These are phyloP conservation scores for Lathyrus sativus DNA, from an alignment of 306 rosid species.

Conservation along the genomic window DNA sequence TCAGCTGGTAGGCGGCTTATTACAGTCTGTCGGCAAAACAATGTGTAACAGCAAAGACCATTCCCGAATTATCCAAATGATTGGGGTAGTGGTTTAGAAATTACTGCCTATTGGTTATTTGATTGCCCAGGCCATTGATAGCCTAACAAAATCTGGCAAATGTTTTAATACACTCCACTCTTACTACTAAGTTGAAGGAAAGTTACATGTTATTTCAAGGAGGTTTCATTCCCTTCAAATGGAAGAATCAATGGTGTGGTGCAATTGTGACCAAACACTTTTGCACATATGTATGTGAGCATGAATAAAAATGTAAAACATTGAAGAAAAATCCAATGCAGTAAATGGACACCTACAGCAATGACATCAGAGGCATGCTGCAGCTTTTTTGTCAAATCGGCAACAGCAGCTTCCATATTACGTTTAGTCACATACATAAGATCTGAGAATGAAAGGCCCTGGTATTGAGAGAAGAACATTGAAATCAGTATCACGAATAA, in stretches of 20 bases:
- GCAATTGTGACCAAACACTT: constrained; percentile 6
- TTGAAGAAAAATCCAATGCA: constrained; percentile 10
- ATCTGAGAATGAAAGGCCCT: constrained; percentile 90
- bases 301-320: constrained; percentile 12
- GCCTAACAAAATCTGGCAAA: too few relatives aligned
- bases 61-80: constrained; percentile 20
- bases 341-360: constrained; percentile 63
- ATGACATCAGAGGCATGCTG: constrained; percentile 81
- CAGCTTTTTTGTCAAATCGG: constrained; percentile 79
- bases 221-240: constrained; percentile 4
- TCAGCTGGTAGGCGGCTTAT: constrained; percentile 9
- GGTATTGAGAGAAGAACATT: constrained; percentile 29
- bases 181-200: background rate
- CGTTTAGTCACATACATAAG: constrained; percentile 94
- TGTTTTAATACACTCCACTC: too few relatives aligned
- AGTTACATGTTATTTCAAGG: constrained; percentile 9
- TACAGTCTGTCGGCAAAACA: constrained; percentile 11
- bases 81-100: too few relatives aligned
- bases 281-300: constrained; percentile 7
- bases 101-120: too few relatives aligned
- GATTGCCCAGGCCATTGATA: too few relatives aligned
- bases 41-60: constrained; percentile 1
- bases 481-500: constrained; percentile 12
- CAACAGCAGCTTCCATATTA: constrained; percentile 82
- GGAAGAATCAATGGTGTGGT: background rate